Percentiles rank a stretch among this genome's conserved stretches.
Conservation (phyloP, 2,329 filamentous ascomycete genomes). For the Cercospora sesami region DNA sequence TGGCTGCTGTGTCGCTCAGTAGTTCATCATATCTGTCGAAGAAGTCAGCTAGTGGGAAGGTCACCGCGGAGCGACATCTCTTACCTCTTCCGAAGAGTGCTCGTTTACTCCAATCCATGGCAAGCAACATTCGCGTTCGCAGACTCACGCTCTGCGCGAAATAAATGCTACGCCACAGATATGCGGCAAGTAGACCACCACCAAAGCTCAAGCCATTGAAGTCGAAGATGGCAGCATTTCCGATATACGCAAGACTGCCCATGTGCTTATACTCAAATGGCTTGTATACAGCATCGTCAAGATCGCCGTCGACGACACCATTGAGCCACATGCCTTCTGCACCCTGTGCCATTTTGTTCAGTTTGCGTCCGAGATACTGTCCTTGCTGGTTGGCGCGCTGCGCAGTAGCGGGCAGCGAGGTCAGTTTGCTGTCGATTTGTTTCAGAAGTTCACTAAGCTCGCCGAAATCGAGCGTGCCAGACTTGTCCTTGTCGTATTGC, state of each 20-base stretch:
- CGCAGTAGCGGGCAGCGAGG: conserved; percentile 88
- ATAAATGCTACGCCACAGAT: conserved; percentile 93
- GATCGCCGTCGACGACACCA: conserved; percentile 79
- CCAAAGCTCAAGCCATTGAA: conserved; percentile 74
- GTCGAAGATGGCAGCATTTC: conserved; percentile 95
- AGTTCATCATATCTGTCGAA: conserved; percentile 39
- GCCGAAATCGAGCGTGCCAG: conserved; percentile 88
- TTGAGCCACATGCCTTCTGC: conserved; percentile 75
- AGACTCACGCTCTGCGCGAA: conserved; percentile 97
- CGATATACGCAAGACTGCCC: conserved; percentile 89
- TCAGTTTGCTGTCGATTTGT: conserved; percentile 93
- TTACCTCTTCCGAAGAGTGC: conserved; percentile 92
- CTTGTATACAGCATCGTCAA: conserved; percentile 90
- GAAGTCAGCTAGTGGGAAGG: conserved; percentile 19
- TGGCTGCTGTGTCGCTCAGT: conserved; percentile 23
- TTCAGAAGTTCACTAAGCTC: conserved; percentile 84
- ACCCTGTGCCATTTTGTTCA: conserved; percentile 83
- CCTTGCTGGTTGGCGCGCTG: conserved; percentile 97
- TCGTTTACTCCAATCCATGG: conserved; percentile 99
- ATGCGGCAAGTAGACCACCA: conserved; percentile 88
- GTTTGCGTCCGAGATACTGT: conserved; percentile 85
- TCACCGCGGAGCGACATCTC: conserved; percentile 33
- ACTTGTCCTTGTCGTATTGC: conserved; percentile 89
- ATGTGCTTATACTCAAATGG: conserved; percentile 93
- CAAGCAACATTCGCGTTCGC: conserved; percentile 80